Evolutionary conservation across 1,284 basidiomycete genomes (phyloP).

Genomic region (Golubevia sp.): DNA sequence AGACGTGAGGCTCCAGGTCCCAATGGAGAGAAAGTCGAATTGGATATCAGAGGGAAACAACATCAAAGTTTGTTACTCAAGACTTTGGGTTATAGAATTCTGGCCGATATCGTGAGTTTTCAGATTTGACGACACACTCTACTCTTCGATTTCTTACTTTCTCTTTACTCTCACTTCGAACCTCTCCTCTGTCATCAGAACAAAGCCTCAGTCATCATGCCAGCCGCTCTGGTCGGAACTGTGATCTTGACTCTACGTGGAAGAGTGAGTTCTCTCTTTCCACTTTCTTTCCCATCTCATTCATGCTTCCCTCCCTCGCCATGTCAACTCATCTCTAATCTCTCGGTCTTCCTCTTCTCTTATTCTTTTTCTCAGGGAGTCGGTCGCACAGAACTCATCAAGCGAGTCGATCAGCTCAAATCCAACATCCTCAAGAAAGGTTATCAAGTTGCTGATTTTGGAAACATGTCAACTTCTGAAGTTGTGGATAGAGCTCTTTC

Average conservation of each 20-base stretch:
- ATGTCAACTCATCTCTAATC: neutral
- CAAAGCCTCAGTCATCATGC: conserved; percentile 61
- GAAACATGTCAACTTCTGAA: conserved; percentile 38
- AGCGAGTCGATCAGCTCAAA: conserved; percentile 55
- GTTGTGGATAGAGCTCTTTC: conserved; percentile 56
- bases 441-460: conserved; percentile 61
- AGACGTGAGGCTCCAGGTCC: conserved; percentile 5
- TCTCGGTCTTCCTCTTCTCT: too few relatives aligned
- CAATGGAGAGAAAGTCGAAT: conserved; percentile 15
- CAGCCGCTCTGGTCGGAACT: conserved; percentile 60
- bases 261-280: conserved; percentile 9
- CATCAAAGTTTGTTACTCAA: conserved; percentile 54
- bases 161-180: too few relatives aligned
- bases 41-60: conserved; percentile 27
- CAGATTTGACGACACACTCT: too few relatives aligned
- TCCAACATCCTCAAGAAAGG: conserved; percentile 53
- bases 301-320: neutral
- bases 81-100: conserved; percentile 60
- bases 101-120: conserved; percentile 49
- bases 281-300: neutral
- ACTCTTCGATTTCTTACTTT: too few relatives aligned
- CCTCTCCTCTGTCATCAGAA: too few relatives aligned
- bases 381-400: conserved; percentile 57
- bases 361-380: conserved; percentile 31
- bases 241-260: conserved; percentile 61